Conservation (phyloP, 2,329 filamentous ascomycete species). For the Diaporthe eres region DNA sequence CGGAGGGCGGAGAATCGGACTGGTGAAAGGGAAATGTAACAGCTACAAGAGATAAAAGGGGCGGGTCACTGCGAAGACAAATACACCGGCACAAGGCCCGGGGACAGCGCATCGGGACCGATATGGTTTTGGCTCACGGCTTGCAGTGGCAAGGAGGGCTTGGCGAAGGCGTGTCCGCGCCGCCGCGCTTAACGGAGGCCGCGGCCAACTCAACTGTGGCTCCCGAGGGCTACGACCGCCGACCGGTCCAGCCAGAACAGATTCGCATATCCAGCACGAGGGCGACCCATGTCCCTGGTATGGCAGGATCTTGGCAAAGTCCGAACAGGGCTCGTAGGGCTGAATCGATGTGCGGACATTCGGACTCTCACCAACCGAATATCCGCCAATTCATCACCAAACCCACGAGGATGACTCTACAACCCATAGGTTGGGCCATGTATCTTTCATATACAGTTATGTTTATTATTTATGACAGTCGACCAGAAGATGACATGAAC, state of each 20-base stretch:
- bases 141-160: background rate
- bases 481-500: too few species aligned
- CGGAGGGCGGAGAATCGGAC: background rate
- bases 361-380: background rate
- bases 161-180: background rate
- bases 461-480: too few species aligned
- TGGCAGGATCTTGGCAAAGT: background rate
- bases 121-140: background rate
- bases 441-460: too few species aligned
- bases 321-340: constrained; percentile 58
- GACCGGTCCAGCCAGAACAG: background rate
- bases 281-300: background rate
- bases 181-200: background rate
- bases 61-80: too few species aligned
- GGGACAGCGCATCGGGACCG: background rate
- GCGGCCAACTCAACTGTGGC: background rate
- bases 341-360: constrained; percentile 63
- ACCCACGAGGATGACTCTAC: too few species aligned
- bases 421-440: too few species aligned
- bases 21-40: background rate
- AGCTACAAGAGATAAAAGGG: background rate
- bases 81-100: too few species aligned
- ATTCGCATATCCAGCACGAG: background rate
- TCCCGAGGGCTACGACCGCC: constrained; percentile 64
- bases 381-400: constrained; percentile 65